Conservation (phyloP, 352 stramenopile genomes). For the Globisporangium ultimum region DNA sequence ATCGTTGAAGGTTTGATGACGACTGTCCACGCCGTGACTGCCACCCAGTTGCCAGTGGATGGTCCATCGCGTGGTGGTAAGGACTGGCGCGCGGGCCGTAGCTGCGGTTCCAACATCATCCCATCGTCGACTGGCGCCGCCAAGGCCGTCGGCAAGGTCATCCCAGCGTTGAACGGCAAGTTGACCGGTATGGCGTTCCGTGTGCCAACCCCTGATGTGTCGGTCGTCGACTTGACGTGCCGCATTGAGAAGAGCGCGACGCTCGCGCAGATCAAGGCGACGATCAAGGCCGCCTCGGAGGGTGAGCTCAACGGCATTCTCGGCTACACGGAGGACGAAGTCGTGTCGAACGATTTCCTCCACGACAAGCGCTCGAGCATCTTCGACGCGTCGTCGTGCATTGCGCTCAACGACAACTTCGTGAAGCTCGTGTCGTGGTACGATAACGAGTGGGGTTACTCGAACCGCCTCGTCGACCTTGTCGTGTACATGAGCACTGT, state of each 20-base stretch:
- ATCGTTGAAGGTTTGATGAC: conserved; percentile 54
- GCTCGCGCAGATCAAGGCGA: conserved; percentile 98
- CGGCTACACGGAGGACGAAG: conserved; percentile 96
- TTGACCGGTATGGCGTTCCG: conserved; percentile 92
- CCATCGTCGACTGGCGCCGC: conserved; percentile 97
- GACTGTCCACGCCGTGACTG: conserved; percentile 93
- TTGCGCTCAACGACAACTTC: conserved; percentile 94
- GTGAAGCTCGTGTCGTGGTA: conserved; percentile 96
- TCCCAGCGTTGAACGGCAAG: conserved; percentile 92
- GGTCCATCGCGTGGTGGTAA: conserved; percentile 93
- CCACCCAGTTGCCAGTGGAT: conserved; percentile 97
- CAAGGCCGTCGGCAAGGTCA: conserved; percentile 99
- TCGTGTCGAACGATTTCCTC: conserved; percentile 98
- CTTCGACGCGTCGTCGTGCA: conserved; percentile 94
- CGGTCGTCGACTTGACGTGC: conserved; percentile 87
- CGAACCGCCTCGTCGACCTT: conserved; percentile 83
- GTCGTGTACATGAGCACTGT: conserved; percentile 43
- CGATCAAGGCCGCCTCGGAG: conserved; percentile 94
- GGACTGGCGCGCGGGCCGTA: conserved; percentile 97
- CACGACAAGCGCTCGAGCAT: conserved; percentile 92
- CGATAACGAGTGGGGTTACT: conserved; percentile 95
- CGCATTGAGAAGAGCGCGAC: conserved; percentile 87
- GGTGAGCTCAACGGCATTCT: conserved; percentile 96
- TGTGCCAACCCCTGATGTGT: conserved; percentile 88
- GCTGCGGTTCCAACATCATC: conserved; percentile 98